Evolutionary conservation across 441 rosid species (phyloP), one percentile per base, ranked within the genome.

Genomic region (Populus tomentosa): DNA sequence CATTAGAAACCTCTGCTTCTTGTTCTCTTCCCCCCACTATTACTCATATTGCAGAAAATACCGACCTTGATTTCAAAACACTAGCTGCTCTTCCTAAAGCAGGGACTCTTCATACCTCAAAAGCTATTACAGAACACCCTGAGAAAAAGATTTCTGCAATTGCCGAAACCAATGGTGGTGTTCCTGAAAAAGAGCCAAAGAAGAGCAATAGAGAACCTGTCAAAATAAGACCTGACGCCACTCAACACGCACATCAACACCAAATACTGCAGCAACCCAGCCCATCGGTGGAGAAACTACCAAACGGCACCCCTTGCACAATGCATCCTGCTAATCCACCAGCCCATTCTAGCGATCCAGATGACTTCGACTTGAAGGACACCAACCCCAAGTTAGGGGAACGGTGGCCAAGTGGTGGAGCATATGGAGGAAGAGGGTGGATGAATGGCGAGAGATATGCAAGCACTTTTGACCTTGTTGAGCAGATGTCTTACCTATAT

Each of bases 401-500:
- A 75, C 82, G 85, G 81, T 89, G 97, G 95, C 90, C 86, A 24
- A 85, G 80, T 40, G 81, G 78, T 5, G 87, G 84, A 70, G 84
- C 76, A 56, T 85, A 80, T 42, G 90, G 86, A 20, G 92, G 87
- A 79, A 71, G 86, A 84, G 88, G 93, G 72, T 91, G 92, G 92
- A 82, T 83, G 85, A 82, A 82, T 35, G 83, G 50, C 40, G 97
- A 92, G 70, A 87, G 91, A 83, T 87, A 80, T 64, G 82, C 89
- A 1, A 88, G 89, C 81, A 88, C 90, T 9, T 91, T 89, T 18
- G 97, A 92, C 71, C 97, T 94, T 18, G 98, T 94, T 2, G 97
- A 92, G 80, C 98, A 94, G 78, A 91, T 87, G 92, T 87, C 75
- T 82, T 91, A 94, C 81, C 85, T 94, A 1, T 94, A 92, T 7